Evolutionary conservation across 257 asterid genomes (phyloP).

Genomic region (Marsdenia floribunda): DNA sequence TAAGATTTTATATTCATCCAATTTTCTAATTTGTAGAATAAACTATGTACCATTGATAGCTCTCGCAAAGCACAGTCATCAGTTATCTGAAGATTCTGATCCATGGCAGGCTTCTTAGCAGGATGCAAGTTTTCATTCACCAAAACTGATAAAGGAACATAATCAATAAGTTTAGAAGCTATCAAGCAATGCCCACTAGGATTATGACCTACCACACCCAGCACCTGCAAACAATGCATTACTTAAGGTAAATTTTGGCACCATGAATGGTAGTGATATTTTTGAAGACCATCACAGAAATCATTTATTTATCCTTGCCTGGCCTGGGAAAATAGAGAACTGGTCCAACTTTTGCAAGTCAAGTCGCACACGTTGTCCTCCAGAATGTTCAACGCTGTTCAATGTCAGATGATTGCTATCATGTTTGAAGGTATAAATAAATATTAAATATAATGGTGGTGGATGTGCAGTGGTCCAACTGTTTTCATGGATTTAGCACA

Average conservation of each 20-base stretch:
- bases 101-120: constrained; percentile 61
- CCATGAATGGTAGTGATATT: background rate
- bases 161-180: constrained; percentile 74
- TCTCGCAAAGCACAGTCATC: constrained; percentile 36
- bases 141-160: constrained; percentile 46
- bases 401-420: constrained; percentile 5
- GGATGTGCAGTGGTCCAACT: background rate
- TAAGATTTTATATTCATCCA: background rate
- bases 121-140: constrained; percentile 47
- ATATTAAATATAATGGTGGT: background rate
- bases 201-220: constrained; percentile 89
- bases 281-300: background rate
- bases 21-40: constrained; percentile 12
- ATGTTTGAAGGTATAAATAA: background rate
- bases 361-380: constrained; percentile 95
- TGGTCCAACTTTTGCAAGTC: constrained; percentile 81
- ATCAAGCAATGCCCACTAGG: constrained; percentile 97
- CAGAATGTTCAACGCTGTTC: constrained; percentile 87
- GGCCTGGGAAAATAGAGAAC: constrained; percentile 94
- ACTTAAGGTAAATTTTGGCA: constrained; percentile 13
- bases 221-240: constrained; percentile 47
- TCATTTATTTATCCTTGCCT: constrained; percentile 36
- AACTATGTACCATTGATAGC: constrained; percentile 69
- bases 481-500: background rate
- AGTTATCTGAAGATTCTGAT: constrained; percentile 37